Evolutionary conservation across 805 yeast genomes (phyloP), one percentile per base, ranked within the genome.

Genomic region (Nakazawaea ambrosiae): DNA sequence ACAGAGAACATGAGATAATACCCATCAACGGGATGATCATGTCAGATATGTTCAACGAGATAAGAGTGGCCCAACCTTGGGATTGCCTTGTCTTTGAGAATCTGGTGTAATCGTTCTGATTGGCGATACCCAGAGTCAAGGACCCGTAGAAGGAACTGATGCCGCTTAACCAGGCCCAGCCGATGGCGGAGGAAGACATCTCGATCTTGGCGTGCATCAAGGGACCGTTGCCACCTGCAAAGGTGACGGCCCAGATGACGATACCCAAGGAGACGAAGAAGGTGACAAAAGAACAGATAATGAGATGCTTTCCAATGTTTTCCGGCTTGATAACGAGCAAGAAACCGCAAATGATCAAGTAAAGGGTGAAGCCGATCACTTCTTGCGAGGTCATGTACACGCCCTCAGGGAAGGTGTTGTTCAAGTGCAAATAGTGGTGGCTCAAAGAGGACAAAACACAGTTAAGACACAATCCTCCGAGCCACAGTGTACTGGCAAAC

Each of bases 1-100:
- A 54, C 9, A 66, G 56, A 11, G 68, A 63, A 1, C 69, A 68
- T 20, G 67, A 63, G 33, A 66, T 50, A 31, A 67, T 53, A 44
- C 70, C 70, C 49, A 65, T 60, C 9, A 66, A 49, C 3, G 72
- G 72, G 20, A 67, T 61, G 26, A 66, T 39, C 16, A 68, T 60
- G 1, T 71, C 56, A 1, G 45, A 40, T 3, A 46, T 37, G 40
- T 54, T 42, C 11, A 52, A 40, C 6, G 50, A 36, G 16, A 47
- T 26, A 19, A 48, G 34, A 16, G 50, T 48, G 19, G 48, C 45
- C 31, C 26, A 33, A 12, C 22, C 27, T 16, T 34, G 42, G 7
- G 42, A 39, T 15, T 31, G 30, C 31, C 31, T 25, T 5, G 30
- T 39, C 24, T 26, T 49, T 15, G 45, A 41, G 41, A 63, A 58